Conservation (phyloP, 2,329 filamentous ascomycete species). For the Neoscytalidium dimidiatum region DNA sequence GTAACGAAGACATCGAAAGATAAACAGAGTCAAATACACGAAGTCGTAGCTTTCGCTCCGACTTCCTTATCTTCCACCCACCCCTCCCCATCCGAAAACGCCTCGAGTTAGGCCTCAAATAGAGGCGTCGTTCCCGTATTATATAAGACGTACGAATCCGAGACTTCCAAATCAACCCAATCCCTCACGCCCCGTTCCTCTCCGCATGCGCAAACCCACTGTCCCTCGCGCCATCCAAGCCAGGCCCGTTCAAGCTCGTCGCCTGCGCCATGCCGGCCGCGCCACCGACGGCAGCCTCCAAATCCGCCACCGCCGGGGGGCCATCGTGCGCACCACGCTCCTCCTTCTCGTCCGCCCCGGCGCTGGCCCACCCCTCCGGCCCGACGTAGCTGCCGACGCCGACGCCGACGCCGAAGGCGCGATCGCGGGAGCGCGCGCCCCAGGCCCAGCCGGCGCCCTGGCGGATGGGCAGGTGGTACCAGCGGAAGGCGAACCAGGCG, state of each 20-base stretch:
- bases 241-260: not conserved
- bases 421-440: slow-evolving; percentile 71
- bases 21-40: too few species aligned
- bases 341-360: slow-evolving; percentile 11
- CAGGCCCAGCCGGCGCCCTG: slow-evolving; percentile 87
- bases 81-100: too few species aligned
- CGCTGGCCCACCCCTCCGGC: slow-evolving; percentile 45
- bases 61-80: too few species aligned
- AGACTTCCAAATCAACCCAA: not conserved
- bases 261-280: not conserved
- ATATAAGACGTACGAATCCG: too few species aligned
- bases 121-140: too few species aligned
- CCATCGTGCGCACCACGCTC: too few species aligned
- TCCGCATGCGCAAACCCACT: not conserved
- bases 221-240: slow-evolving; percentile 8
- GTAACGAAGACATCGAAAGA: too few species aligned
- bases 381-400: slow-evolving; percentile 53
- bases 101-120: too few species aligned
- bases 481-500: slow-evolving; percentile 75
- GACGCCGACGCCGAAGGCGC: slow-evolving; percentile 78
- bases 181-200: not conserved
- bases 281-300: not conserved
- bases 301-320: not conserved
- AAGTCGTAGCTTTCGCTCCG: too few species aligned
- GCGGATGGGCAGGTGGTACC: slow-evolving; percentile 79